Evolutionary conservation across 2,329 filamentous ascomycete species (phyloP).

Genomic region (Meredithiella fracta): DNA sequence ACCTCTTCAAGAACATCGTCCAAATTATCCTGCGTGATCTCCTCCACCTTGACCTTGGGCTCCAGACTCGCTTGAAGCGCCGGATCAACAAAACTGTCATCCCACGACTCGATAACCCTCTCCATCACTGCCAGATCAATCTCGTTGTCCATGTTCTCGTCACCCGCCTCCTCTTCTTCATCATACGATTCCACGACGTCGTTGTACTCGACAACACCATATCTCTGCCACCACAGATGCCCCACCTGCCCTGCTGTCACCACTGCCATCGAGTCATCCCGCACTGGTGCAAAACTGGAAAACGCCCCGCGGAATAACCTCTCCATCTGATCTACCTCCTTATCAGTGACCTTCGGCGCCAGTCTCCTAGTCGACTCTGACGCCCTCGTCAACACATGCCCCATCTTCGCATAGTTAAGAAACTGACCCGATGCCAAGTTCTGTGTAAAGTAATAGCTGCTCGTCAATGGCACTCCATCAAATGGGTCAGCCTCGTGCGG

Average conservation of each 20-base stretch:
- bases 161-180: conserved; percentile 17
- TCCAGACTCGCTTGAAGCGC: conserved; percentile 37
- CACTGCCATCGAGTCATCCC: conserved; percentile 55
- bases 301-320: conserved; percentile 61
- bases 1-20: conserved; percentile 59
- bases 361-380: conserved; percentile 37
- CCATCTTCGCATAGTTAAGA: conserved; percentile 47
- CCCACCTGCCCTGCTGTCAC: conserved; percentile 51
- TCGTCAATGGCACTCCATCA: conserved; percentile 37
- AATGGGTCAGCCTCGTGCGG: conserved; percentile 38
- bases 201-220: conserved; percentile 49
- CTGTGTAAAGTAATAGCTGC: conserved; percentile 49
- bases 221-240: conserved; percentile 61
- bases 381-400: conserved; percentile 24
- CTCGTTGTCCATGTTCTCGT: conserved; percentile 25
- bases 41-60: conserved; percentile 27
- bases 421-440: conserved; percentile 50
- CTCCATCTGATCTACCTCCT: conserved; percentile 47
- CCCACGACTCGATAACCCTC: conserved; percentile 41
- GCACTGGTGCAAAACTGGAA: conserved; percentile 62
- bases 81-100: conserved; percentile 41
- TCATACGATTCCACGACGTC: conserved; percentile 40
- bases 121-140: conserved; percentile 37
- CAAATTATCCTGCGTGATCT: conserved; percentile 47
- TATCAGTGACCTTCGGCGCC: conserved; percentile 45